Base-by-base conservation (phyloP, 345 rosid genomes). In the Pistacia integerrima region DNA sequence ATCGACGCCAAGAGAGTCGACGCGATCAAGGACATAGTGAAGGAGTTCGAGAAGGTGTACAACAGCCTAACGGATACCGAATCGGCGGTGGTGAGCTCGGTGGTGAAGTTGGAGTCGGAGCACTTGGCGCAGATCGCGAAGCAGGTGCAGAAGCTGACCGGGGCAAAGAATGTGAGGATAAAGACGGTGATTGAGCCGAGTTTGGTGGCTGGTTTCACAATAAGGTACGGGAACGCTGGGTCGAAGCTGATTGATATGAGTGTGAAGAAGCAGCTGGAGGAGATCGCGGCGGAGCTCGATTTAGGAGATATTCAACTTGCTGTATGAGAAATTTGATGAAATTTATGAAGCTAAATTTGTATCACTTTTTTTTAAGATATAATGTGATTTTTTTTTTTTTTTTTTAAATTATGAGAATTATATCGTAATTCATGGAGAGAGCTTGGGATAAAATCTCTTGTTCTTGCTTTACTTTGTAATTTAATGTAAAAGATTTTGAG, bases 181-280 rank as follows among this genome's bases (percentile, higher is more conserved):
- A 95, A 95, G 90, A 90, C 92, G 1, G 79, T 79, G 33, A 87
- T 90, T 41, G 99, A 93, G 67, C 90, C 96, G 66, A 85, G 86
- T 66, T 83, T 95, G 82, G 93, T 95, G 1, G 99, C 98, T 13
- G 99, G 99, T 25, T 95, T 95, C 81, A 95, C 99, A 0, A 85
- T 95, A 59, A 73, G 96, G 82, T 95, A 89, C 60, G 99, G 99
- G 38, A 78, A 11, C 12, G 72, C 89, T 0, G 98, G 98, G 25
- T 95, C 99, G 0, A 95, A 90, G 83, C 72, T 92, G 58, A 93
- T 95, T 78, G 99, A 95, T 67, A 84, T 93, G 99, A 95, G 99
- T 72, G 98, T 92, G 35, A 93, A 90, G 96, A 95, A 88, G 78
- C 99, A 95, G 87, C 84, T 95, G 79, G 96, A 92, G 61, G 98